Evolutionary conservation across 164 flowering plant species (phyloP), one percentile per base, ranked within the genome.

Genomic region (Stephania yunnanensis): DNA sequence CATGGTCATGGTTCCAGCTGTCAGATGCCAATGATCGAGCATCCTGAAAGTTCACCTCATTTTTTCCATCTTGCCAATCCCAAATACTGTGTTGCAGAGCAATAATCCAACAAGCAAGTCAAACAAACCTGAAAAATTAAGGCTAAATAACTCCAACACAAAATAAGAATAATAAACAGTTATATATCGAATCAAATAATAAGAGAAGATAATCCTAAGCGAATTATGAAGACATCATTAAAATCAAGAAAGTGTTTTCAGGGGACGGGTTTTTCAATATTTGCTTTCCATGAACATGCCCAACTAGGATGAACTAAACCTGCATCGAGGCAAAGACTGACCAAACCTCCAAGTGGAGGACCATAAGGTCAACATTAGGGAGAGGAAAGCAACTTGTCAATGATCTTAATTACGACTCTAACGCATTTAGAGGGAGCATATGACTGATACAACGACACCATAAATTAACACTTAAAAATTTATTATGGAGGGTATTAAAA

Each of bases 1-100:
- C 98, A 76, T 87, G 87, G 78, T 82, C 95, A 46, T 83, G 66
- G 9, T 78, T 80, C 98, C 99, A 93, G 82, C 88, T 86, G 6
- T 89, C 80, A 71, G 99, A 93, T 52, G 96, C 95, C 69, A 88
- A 81, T 52, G 87, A 55, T 17, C 98, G 96, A 78, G 98, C 95
- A 74, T 92, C 89, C 77, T 84, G 80, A 42, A 96, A 90, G 77
- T 82, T 88, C 50, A 81, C 90, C 80, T 84, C 90, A 75, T 76
- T 78, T 46, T 69, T 80, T 67, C 82, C 85, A 70, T 87, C 88
- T 77, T 81, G 83, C 94, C 91, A 92, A 81, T 92, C 92, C 98
- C 97, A 96, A 52, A 94, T 72, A 78, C 98, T 96, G 84, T 68
- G 76, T 72, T 29, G 20, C 19, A 68, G 30, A 81, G 44, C 44